phyloP scores from a whole-genome alignment of 2,329 filamentous ascomycete genomes.

The Ophiosphaerella korrae region DNA sequence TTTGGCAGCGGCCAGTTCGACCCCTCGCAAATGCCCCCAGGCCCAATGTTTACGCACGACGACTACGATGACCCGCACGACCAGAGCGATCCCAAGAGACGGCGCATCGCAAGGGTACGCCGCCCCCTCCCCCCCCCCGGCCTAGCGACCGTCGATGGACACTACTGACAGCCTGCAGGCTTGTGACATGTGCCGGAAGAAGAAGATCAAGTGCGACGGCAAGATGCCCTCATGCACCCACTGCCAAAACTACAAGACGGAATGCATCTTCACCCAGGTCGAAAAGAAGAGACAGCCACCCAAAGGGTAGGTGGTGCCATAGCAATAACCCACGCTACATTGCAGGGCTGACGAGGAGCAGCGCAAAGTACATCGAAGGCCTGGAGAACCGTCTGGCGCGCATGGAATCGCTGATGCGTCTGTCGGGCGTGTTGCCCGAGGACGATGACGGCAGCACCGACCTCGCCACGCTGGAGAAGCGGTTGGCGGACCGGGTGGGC shows the following conservation, averaged over 20 bases:
- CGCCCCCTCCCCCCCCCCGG: too few species aligned
- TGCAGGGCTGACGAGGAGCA: slow-evolving; percentile 42
- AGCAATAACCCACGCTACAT: not conserved
- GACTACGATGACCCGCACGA: slow-evolving; percentile 62
- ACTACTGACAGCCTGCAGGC: slow-evolving; percentile 60
- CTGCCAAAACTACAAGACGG: slow-evolving; percentile 97
- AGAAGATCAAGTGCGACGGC: slow-evolving; percentile 97
- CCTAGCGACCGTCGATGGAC: not conserved
- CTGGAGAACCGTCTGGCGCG: slow-evolving; percentile 92
- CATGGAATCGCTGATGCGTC: slow-evolving; percentile 88
- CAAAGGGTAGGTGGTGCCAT: slow-evolving; percentile 70
- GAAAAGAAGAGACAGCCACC: slow-evolving; percentile 98
- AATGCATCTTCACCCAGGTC: slow-evolving; percentile 95
- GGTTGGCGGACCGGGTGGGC: slow-evolving; percentile 59
- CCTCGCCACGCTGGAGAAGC: slow-evolving; percentile 84
- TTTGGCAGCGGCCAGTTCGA: slow-evolving; percentile 46
- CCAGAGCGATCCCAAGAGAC: slow-evolving; percentile 75
- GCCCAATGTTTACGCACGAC: slow-evolving; percentile 55
- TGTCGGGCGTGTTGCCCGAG: slow-evolving; percentile 85
- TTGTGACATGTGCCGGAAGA: slow-evolving; percentile 95
- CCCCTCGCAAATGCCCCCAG: slow-evolving; percentile 44
- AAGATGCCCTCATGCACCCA: slow-evolving; percentile 94
- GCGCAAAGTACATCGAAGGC: slow-evolving; percentile 96
- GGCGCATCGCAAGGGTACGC: slow-evolving; percentile 81
- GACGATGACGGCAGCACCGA: slow-evolving; percentile 87